Evolutionary conservation across 768 basidiomycete species (phyloP).

Genomic region (Dendrothele bispora): DNA sequence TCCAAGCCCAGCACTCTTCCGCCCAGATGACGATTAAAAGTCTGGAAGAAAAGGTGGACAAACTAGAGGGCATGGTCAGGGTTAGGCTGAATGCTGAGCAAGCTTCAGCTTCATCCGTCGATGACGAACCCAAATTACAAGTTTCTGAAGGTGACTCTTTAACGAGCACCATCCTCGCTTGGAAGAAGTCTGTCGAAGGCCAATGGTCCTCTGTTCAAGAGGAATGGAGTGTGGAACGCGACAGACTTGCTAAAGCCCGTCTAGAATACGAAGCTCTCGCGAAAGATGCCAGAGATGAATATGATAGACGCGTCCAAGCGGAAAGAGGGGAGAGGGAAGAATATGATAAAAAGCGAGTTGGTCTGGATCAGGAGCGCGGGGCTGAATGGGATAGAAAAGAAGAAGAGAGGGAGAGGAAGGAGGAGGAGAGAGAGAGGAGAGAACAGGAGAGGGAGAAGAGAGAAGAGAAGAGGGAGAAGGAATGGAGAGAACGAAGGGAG

Average conservation of each 20-base stretch:
- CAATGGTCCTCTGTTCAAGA: conserved; percentile 77
- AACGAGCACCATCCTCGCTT: conserved; percentile 58
- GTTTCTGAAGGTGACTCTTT: conserved; percentile 46
- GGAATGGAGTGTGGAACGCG: conserved; percentile 82
- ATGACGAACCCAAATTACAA: background rate
- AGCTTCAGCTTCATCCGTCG: background rate
- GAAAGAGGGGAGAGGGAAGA: conserved; percentile 74
- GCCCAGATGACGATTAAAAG: conserved; percentile 74
- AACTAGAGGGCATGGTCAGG: conserved; percentile 66
- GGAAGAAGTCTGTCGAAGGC: conserved; percentile 79
- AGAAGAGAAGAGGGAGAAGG: too few relatives aligned
- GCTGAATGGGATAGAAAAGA: conserved; percentile 43
- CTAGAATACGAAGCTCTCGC: too few relatives aligned
- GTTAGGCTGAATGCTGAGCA: conserved; percentile 39
- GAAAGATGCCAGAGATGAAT: too few relatives aligned
- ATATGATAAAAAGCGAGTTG: too few relatives aligned
- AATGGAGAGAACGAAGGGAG: too few relatives aligned
- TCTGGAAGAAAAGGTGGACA: conserved; percentile 66
- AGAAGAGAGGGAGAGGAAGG: too few relatives aligned
- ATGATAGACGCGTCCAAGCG: too few relatives aligned
- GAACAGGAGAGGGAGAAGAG: too few relatives aligned
- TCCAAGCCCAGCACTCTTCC: conserved; percentile 76
- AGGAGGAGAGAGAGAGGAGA: too few relatives aligned
- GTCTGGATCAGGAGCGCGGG: conserved; percentile 53
- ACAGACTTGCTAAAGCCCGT: conserved; percentile 67